Conservation (phyloP, 2,329 filamentous ascomycete genomes). For the Cadophora luteo-olivacea region DNA sequence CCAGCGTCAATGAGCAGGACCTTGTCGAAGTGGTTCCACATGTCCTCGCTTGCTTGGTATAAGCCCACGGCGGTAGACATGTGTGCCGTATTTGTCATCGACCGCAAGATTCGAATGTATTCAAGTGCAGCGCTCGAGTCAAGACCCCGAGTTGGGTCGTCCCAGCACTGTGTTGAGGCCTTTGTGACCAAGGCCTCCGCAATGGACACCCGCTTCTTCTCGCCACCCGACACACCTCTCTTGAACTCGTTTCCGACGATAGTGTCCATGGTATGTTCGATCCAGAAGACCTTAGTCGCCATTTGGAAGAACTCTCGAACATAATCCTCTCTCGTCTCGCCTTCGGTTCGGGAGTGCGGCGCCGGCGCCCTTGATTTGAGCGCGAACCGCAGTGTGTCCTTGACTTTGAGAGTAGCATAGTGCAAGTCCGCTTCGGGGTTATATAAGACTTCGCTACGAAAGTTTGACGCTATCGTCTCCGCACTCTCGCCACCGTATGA, state of each 20-base stretch:
- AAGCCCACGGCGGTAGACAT: conserved; percentile 66
- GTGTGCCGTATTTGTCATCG: conserved; percentile 66
- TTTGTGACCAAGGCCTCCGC: conserved; percentile 51
- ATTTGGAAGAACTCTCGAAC: conserved; percentile 27
- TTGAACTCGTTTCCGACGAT: conserved; percentile 63
- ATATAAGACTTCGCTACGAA: conserved; percentile 60
- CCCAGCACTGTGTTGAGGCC: conserved; percentile 63
- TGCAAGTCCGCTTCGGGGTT: conserved; percentile 57
- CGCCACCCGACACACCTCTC: conserved; percentile 65
- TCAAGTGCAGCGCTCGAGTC: conserved; percentile 67
- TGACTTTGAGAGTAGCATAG: conserved; percentile 55
- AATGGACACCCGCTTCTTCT: conserved; percentile 64
- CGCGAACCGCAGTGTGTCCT: conserved; percentile 56
- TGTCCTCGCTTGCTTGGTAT: conserved; percentile 73
- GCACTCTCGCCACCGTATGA: conserved; percentile 54
- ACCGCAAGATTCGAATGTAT: conserved; percentile 63
- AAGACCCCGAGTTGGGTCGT: conserved; percentile 68
- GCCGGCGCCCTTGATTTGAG: conserved; percentile 60
- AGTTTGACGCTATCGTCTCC: conserved; percentile 49
- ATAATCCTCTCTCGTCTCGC: conserved; percentile 11
- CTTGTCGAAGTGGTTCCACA: conserved; percentile 73
- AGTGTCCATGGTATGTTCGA: conserved; percentile 60
- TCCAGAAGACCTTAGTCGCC: conserved; percentile 44
- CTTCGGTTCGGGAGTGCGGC: background rate
- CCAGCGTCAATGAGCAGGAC: conserved; percentile 71